Percentiles rank a stretch among this genome's conserved stretches.
Conservation (phyloP, 2,329 filamentous ascomycete genomes). For the Alternaria metachromatica region DNA sequence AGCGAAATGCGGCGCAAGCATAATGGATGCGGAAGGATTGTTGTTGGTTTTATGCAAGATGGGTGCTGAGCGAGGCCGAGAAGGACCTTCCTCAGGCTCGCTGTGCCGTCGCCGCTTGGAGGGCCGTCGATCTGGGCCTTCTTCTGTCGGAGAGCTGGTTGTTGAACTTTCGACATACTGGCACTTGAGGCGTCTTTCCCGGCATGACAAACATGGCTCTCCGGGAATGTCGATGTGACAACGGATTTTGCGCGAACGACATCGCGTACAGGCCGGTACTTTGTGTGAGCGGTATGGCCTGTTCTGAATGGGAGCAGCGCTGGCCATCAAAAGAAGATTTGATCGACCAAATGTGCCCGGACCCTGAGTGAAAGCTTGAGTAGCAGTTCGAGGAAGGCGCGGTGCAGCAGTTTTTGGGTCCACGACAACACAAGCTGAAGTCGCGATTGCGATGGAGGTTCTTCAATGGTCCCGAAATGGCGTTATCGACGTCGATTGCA, state of each 20-base stretch:
- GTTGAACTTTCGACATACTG: conserved; percentile 42
- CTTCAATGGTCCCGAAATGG: neutral
- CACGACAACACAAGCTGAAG: neutral
- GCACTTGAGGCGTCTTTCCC: conserved; percentile 47
- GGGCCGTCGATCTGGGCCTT: conserved; percentile 28
- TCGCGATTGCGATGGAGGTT: neutral
- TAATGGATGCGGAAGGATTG: conserved; percentile 47
- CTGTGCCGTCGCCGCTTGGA: conserved; percentile 39
- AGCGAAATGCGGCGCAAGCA: conserved; percentile 50
- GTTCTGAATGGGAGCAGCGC: conserved; percentile 40
- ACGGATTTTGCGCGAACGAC: conserved; percentile 51
- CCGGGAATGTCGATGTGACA: conserved; percentile 51
- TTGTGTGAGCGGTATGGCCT: conserved; percentile 53
- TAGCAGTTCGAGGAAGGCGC: neutral
- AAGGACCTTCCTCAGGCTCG: conserved; percentile 29
- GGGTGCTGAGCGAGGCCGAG: conserved; percentile 33
- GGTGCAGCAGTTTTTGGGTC: neutral
- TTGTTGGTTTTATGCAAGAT: conserved; percentile 38
- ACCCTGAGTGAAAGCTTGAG: neutral
- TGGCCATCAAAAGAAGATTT: conserved; percentile 34
- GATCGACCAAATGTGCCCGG: neutral
- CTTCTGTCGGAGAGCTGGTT: conserved; percentile 30
- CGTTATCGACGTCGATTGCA: neutral
- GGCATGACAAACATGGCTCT: conserved; percentile 50
- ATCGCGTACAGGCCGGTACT: conserved; percentile 51